These are phyloP conservation scores for Uronychia binucleata DNA, from an alignment of 73 alveolate genomes.

Conservation along the genomic window DNA sequence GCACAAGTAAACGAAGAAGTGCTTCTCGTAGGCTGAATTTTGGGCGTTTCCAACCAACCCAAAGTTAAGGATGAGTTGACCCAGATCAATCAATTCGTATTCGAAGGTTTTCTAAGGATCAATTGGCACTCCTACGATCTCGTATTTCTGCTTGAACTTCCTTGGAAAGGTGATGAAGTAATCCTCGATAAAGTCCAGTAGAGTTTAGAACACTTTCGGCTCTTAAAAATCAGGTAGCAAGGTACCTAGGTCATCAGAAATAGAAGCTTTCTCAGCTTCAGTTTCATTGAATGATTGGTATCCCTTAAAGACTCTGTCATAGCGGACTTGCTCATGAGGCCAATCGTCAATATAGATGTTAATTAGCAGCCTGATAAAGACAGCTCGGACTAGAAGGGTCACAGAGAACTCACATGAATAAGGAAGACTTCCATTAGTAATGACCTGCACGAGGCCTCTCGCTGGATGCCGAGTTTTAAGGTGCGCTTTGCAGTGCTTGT, in stretches of 20 bases:
- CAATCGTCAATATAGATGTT: constrained; percentile 19
- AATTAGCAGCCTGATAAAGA: constrained; percentile 12
- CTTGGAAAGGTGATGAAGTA: constrained; percentile 5
- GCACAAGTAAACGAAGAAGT: not conserved
- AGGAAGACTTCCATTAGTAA: not conserved
- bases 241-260: not conserved
- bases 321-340: constrained; percentile 12
- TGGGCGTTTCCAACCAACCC: constrained; percentile 2
- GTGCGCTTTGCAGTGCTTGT: not conserved
- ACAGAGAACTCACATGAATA: not conserved
- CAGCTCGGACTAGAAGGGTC: not conserved
- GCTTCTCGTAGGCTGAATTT: not conserved
- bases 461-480: constrained; percentile 3
- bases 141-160: not conserved
- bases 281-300: constrained; percentile 17
- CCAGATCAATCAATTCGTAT: not conserved
- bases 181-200: constrained; percentile 10
- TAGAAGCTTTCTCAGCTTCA: not conserved
- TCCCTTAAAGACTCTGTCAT: constrained; percentile 19
- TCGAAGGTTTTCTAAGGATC: not conserved
- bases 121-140: not conserved
- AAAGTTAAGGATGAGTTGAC: constrained; percentile 11
- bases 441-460: not conserved
- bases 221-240: not conserved
- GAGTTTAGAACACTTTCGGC: not conserved